Percentiles rank a stretch among this genome's conserved stretches.
Conservation (phyloP, 2,329 filamentous ascomycete species). For the Sporothrix mexicana region DNA sequence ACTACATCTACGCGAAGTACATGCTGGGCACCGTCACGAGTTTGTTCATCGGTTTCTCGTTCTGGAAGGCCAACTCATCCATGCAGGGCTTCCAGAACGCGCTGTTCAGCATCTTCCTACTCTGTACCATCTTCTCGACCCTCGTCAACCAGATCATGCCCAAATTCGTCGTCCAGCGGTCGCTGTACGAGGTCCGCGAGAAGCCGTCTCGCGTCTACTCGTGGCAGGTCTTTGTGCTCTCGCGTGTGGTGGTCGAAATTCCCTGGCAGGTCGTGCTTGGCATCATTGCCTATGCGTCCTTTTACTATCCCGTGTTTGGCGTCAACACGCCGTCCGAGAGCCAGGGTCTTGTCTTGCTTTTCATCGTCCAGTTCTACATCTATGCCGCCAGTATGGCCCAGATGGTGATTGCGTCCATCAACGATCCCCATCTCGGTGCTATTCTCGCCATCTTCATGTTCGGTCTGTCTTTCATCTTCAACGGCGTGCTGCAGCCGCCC, state of each 20-base stretch:
- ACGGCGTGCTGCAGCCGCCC: slow-evolving; percentile 64
- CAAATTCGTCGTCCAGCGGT: slow-evolving; percentile 67
- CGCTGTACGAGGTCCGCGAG: slow-evolving; percentile 71
- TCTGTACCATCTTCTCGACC: slow-evolving; percentile 67
- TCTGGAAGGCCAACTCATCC: slow-evolving; percentile 62
- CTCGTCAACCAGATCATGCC: slow-evolving; percentile 68
- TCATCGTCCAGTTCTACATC: slow-evolving; percentile 77
- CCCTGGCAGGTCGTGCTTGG: slow-evolving; percentile 60
- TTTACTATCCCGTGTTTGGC: slow-evolving; percentile 64
- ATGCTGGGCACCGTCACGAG: slow-evolving; percentile 54
- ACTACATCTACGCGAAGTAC: slow-evolving; percentile 75
- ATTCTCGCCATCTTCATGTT: slow-evolving; percentile 64
- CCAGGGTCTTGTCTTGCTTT: slow-evolving; percentile 79
- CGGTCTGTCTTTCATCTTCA: slow-evolving; percentile 59
- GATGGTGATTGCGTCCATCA: slow-evolving; percentile 70
- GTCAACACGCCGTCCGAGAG: slow-evolving; percentile 67
- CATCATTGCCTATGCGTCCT: slow-evolving; percentile 62
- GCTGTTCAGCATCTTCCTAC: slow-evolving; percentile 63
- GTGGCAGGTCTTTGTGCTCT: slow-evolving; percentile 69
- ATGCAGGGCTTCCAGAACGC: slow-evolving; percentile 64
- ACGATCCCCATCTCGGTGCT: slow-evolving; percentile 68
- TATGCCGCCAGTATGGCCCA: slow-evolving; percentile 74
- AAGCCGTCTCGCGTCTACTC: slow-evolving; percentile 68
- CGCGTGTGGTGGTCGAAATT: slow-evolving; percentile 69
- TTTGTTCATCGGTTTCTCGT: slow-evolving; percentile 70